phyloP scores from a whole-genome alignment of 2,329 filamentous ascomycete species.

The Alternaria sp. region DNA sequence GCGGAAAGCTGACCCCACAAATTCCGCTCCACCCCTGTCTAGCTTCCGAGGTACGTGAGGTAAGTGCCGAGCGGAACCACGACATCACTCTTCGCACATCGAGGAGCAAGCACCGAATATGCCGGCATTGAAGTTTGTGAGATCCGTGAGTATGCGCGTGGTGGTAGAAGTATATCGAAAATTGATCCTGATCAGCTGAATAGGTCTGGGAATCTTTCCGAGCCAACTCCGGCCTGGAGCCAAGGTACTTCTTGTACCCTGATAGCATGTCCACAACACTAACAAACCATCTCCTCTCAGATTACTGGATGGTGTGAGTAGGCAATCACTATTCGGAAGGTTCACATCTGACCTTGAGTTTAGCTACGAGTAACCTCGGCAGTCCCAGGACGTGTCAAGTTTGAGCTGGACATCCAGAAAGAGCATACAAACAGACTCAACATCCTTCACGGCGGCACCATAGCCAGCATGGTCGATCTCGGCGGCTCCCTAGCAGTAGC shows the following conservation, averaged over 20 bases:
- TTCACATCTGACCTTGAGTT: background rate
- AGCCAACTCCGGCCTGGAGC: slow-evolving; percentile 85
- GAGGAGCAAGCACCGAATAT: slow-evolving; percentile 24
- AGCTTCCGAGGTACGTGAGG: slow-evolving; percentile 21
- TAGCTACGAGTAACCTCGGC: slow-evolving; percentile 74
- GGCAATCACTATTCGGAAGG: accelerated
- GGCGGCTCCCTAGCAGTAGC: slow-evolving; percentile 72
- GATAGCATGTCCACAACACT: background rate
- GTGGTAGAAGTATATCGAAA: background rate
- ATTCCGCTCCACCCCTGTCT: slow-evolving; percentile 32
- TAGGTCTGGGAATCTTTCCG: slow-evolving; percentile 88
- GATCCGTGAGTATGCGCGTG: slow-evolving; percentile 60
- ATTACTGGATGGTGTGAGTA: slow-evolving; percentile 53
- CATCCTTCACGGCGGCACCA: slow-evolving; percentile 79
- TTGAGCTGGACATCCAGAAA: slow-evolving; percentile 77
- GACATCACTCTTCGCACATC: slow-evolving; percentile 32
- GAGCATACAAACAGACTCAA: slow-evolving; percentile 83
- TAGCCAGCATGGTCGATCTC: slow-evolving; percentile 77
- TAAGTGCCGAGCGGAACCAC: slow-evolving; percentile 32
- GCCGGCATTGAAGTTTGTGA: slow-evolving; percentile 67
- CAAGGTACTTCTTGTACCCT: slow-evolving; percentile 66
- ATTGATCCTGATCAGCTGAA: background rate
- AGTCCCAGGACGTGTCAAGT: slow-evolving; percentile 72
- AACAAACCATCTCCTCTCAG: slow-evolving; percentile 28
- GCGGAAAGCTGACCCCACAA: slow-evolving; percentile 23